Evolutionary conservation across 2,329 filamentous ascomycete genomes (phyloP), one percentile per base, ranked within the genome.

Genomic region (Claviceps humidiphila): DNA sequence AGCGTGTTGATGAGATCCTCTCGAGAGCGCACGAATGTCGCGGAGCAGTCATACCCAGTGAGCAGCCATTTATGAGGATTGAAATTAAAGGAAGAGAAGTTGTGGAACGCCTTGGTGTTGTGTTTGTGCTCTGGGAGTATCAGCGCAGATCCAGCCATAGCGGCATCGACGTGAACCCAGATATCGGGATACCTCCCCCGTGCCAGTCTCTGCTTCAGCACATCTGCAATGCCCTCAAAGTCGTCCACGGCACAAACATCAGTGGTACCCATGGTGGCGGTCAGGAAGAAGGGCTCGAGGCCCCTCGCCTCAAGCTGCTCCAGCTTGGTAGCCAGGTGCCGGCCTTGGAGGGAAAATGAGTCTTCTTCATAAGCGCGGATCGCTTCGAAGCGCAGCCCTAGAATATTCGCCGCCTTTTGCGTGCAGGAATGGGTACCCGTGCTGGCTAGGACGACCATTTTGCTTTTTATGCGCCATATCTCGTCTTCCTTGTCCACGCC

Each of bases 11-110:
- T 88, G 17, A 97, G 78, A 68, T 89, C 82, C 51, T 74, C 71
- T 16, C 90, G 80, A 61, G 83, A 77, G 56, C 84, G 82, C 48
- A 96, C 82, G 69, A 81, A 97, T 45, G 95, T 76, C 58, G 85
- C 85, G 51, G 85, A 89, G 60, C 75, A 78, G 66, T 97, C 91
- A 62, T 96, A 96, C 68, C 95, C 95, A 53, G 89, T 89, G 17
- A 96, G 81, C 47, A 96, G 76, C 91, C 91, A 96, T 73, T 97
- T 97, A 75, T 96, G 90, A 79, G 95, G 86, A 73, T 96, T 97
- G 73, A 91, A 81, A 69, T 95, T 84, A 76, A 95, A 95, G 57
- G 84, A 89, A 72, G 95, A 87, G 64, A 95, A 89, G 22, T 74
- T 70, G 1, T 74, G 70, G 49, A 91, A 75, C 8, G 80, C 70